These are phyloP conservation scores for Pleurotus giganteus DNA, from an alignment of 768 basidiomycete genomes.

Conservation along the genomic window DNA sequence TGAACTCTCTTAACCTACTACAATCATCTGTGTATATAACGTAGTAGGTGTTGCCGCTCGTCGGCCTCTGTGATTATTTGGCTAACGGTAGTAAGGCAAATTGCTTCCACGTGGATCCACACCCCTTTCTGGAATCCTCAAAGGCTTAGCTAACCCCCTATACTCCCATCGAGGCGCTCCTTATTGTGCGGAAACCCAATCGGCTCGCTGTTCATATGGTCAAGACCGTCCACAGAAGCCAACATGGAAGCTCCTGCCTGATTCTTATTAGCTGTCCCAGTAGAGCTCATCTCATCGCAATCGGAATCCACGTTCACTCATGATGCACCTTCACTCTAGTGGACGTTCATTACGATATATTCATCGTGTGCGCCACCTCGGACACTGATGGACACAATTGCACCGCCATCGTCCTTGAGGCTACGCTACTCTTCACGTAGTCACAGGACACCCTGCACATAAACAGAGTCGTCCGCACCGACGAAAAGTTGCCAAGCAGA, in stretches of 20 bases:
- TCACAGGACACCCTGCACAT: neutral
- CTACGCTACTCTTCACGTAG: neutral
- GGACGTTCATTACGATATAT: neutral
- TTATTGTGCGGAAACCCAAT: neutral
- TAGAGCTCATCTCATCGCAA: too few relatives aligned
- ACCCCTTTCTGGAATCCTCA: neutral
- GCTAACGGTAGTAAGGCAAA: neutral
- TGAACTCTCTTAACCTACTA: too few relatives aligned
- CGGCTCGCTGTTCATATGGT: neutral
- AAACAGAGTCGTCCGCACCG: neutral
- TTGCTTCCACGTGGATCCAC: neutral
- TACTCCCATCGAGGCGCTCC: neutral
- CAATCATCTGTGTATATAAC: too few relatives aligned
- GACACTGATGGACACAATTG: neutral
- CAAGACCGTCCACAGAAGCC: neutral
- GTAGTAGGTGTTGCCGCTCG: too few relatives aligned
- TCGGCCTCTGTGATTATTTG: too few relatives aligned
- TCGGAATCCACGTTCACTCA: too few relatives aligned
- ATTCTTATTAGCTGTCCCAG: too few relatives aligned
- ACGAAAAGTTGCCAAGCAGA: neutral
- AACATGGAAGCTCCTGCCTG: slow-evolving; percentile 2
- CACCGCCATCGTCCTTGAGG: slow-evolving; percentile 3
- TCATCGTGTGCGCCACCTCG: neutral
- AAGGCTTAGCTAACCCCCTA: neutral
- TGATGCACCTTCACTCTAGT: neutral